Percentiles rank a stretch among this genome's conserved stretches.
Conservation (phyloP, 1,139 yeast genomes). For the Yamadazyma atmosphaerica region DNA sequence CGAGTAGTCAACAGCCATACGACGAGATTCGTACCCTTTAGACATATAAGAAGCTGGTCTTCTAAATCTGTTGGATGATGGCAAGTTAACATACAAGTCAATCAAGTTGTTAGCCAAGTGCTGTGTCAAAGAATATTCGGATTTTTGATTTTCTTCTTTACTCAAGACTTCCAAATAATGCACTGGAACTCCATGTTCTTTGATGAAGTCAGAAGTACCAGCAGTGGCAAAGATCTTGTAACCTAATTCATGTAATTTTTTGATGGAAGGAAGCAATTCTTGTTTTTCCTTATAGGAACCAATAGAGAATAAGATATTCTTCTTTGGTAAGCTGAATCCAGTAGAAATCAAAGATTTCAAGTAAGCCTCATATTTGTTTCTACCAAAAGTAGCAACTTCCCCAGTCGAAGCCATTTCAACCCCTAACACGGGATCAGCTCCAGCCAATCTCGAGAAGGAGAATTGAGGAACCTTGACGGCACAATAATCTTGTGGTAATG, state of each 20-base stretch:
- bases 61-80: slow-evolving; percentile 95
- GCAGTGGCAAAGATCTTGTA: slow-evolving; percentile 95
- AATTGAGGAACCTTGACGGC: slow-evolving; percentile 98
- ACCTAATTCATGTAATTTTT: slow-evolving; percentile 78
- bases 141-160: slow-evolving; percentile 74
- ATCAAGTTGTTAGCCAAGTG: slow-evolving; percentile 96
- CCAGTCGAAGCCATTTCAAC: slow-evolving; percentile 99
- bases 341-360: slow-evolving; percentile 91
- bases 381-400: slow-evolving; percentile 98
- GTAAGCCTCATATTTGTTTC: slow-evolving; percentile 95
- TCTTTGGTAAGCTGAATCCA: slow-evolving; percentile 93
- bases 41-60: slow-evolving; percentile 98
- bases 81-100: slow-evolving; percentile 93
- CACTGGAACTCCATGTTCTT: slow-evolving; percentile 92
- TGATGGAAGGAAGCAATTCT: slow-evolving; percentile 87
- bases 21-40: slow-evolving; percentile 96
- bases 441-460: slow-evolving; percentile 95
- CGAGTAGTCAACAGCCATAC: slow-evolving; percentile 99
- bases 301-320: slow-evolving; percentile 87
- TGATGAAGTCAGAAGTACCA: slow-evolving; percentile 97
- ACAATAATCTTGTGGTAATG: slow-evolving; percentile 89
- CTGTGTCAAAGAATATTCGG: slow-evolving; percentile 93
- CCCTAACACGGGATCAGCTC: slow-evolving; percentile 98
- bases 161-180: slow-evolving; percentile 89
- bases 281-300: slow-evolving; percentile 98